Conservation (phyloP, 2,329 filamentous ascomycete species). For the Fusarium gaditjirri region DNA sequence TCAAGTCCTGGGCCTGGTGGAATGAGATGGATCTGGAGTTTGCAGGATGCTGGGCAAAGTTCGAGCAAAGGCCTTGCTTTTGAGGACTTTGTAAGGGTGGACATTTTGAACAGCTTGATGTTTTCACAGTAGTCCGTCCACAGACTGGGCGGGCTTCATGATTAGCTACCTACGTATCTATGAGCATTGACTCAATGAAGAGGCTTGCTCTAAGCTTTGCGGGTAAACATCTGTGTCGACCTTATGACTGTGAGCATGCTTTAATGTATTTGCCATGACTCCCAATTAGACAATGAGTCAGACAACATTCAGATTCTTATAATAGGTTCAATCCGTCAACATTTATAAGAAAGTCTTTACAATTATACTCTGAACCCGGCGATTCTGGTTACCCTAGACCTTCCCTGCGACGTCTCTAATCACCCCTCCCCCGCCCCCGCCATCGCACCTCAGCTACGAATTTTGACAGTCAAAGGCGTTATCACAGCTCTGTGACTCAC, state of each 20-base stretch:
- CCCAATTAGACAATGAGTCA: background rate
- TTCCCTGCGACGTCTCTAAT: background rate
- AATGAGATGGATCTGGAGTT: background rate
- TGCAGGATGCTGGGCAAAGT: too few species aligned
- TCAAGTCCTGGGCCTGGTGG: background rate
- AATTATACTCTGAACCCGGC: background rate
- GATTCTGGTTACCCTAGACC: constrained; percentile 29
- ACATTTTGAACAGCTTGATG: background rate
- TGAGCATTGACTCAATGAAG: background rate
- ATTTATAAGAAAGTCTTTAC: background rate
- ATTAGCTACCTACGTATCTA: background rate
- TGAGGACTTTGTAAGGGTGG: background rate
- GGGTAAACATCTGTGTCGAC: background rate
- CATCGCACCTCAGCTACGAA: constrained; percentile 36
- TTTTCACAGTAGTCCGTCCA: background rate
- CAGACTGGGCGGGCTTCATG: background rate
- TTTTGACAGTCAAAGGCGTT: constrained; percentile 39
- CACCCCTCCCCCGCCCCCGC: constrained; percentile 41
- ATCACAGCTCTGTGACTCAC: constrained; percentile 42
- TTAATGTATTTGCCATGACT: background rate
- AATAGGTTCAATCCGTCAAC: background rate
- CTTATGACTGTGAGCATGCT: background rate
- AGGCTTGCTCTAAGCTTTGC: background rate
- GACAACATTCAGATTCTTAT: background rate
- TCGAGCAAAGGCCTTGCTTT: background rate